Evolutionary conservation across 768 basidiomycete species (phyloP).

Genomic region (Suillus bovinus): DNA sequence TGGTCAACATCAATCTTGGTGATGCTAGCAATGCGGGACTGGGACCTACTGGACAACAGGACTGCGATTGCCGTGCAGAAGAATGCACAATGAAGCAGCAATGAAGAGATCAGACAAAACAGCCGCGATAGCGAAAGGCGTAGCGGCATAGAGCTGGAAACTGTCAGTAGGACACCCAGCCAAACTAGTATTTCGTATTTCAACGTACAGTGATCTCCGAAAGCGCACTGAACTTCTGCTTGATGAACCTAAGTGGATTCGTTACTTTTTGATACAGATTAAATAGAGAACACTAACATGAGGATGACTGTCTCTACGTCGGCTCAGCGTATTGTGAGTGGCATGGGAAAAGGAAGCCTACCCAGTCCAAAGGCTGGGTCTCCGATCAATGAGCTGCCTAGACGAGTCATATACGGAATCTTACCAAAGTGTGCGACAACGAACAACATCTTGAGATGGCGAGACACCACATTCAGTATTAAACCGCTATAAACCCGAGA

Average conservation of each 20-base stretch:
- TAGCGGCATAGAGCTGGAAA: slow-evolving; percentile 35
- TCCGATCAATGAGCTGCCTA: neutral
- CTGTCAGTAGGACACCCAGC: neutral
- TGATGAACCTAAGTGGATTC: slow-evolving; percentile 35
- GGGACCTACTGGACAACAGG: slow-evolving; percentile 33
- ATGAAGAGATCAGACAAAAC: slow-evolving; percentile 49
- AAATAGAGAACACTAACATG: slow-evolving; percentile 5
- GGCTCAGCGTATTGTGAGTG: neutral
- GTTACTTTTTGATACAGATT: neutral
- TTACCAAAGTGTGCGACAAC: slow-evolving; percentile 44
- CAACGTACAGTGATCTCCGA: slow-evolving; percentile 37
- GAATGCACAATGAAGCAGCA: slow-evolving; percentile 41
- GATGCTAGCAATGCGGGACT: neutral
- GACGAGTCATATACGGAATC: slow-evolving; percentile 27
- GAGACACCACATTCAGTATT: neutral
- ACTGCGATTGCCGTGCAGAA: slow-evolving; percentile 42
- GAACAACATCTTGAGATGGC: slow-evolving; percentile 20
- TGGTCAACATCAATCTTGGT: neutral
- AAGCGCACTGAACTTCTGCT: slow-evolving; percentile 36
- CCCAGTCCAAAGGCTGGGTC: slow-evolving; percentile 38
- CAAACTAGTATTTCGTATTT: neutral
- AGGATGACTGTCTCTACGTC: slow-evolving; percentile 12
- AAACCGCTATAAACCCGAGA: neutral
- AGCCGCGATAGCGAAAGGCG: slow-evolving; percentile 47
- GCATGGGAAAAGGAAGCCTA: slow-evolving; percentile 15